These are phyloP conservation scores for Solanum hybrid DNA, from an alignment of 305 asterid species.

Conservation along the genomic window DNA sequence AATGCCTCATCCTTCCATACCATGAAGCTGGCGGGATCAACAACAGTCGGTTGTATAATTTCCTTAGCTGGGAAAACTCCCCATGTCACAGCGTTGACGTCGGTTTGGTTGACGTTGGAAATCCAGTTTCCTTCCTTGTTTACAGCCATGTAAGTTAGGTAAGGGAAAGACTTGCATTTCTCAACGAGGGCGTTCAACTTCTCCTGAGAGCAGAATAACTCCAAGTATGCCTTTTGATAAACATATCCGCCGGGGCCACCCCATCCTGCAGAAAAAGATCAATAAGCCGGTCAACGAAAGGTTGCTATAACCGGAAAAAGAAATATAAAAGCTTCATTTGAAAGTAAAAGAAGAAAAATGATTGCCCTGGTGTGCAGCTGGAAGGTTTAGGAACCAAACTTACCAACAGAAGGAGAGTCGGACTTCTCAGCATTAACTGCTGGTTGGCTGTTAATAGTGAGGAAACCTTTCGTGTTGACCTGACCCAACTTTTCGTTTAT, in stretches of 20 bases:
- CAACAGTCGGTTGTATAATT: conserved; percentile 86
- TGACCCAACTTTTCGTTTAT: conserved; percentile 63
- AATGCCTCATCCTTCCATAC: conserved; percentile 98
- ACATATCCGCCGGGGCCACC: conserved; percentile 93
- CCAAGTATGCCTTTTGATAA: conserved; percentile 92
- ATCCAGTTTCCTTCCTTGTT: conserved; percentile 58
- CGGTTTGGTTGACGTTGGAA: conserved; percentile 46
- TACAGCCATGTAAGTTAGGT: conserved; percentile 77
- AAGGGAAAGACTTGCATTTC: conserved; percentile 52
- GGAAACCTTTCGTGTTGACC: conserved; percentile 66
- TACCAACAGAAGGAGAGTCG: conserved; percentile 81
- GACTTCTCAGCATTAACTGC: conserved; percentile 85
- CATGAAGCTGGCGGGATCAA: conserved; percentile 76
- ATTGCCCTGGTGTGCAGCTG: neutral
- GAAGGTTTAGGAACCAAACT: conserved; percentile 7
- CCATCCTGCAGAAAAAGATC: conserved; percentile 59
- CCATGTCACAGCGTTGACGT: conserved; percentile 90
- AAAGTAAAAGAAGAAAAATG: too few species aligned
- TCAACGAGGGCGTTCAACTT: conserved; percentile 54
- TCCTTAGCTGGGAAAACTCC: conserved; percentile 96
- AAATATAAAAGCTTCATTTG: too few species aligned
- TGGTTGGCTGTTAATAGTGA: conserved; percentile 96
- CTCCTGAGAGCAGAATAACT: conserved; percentile 69
- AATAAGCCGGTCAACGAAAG: neutral
- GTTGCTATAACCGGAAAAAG: neutral